Evolutionary conservation across 1,284 basidiomycete genomes (phyloP).

Genomic region (Cutaneotrichosporon sp.): DNA sequence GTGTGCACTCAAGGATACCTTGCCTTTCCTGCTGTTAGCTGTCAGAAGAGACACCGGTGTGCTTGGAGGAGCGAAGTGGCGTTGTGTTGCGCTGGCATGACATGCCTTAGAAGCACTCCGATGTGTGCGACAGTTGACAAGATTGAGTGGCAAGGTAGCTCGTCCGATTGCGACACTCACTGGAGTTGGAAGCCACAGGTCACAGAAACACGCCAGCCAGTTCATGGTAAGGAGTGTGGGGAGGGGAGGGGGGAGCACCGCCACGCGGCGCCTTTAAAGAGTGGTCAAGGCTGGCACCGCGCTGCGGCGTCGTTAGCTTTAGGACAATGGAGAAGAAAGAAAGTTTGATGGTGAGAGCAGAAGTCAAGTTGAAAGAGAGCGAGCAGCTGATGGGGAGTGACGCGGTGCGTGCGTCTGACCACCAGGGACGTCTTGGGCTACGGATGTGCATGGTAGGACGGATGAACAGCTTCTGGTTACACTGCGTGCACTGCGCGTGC

Average conservation of each 20-base stretch:
- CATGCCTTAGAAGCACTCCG: too few relatives aligned
- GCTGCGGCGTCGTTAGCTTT: neutral
- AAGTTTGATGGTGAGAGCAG: neutral
- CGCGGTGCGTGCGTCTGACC: too few relatives aligned
- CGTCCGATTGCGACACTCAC: neutral
- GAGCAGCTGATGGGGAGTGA: too few relatives aligned
- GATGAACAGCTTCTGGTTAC: too few relatives aligned
- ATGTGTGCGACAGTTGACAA: too few relatives aligned
- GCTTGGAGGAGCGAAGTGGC: too few relatives aligned
- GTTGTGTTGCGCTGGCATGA: too few relatives aligned
- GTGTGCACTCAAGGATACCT: conserved; percentile 2
- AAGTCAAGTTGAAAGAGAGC: neutral
- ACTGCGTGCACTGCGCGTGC: too few relatives aligned
- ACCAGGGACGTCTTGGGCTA: too few relatives aligned
- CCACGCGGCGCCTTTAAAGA: conserved; percentile 4
- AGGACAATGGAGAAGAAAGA: neutral
- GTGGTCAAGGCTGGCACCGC: neutral
- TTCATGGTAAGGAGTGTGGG: conserved; percentile 4
- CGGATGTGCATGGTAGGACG: too few relatives aligned
- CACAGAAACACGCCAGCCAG: conserved; percentile 6
- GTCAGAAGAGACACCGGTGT: too few relatives aligned
- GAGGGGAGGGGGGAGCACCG: neutral
- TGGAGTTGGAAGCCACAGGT: neutral
- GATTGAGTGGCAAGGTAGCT: too few relatives aligned
- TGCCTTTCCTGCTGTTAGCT: conserved; percentile 1